Evolutionary conservation across 345 rosid species (phyloP).

Genomic region (Durio zibethinus): DNA sequence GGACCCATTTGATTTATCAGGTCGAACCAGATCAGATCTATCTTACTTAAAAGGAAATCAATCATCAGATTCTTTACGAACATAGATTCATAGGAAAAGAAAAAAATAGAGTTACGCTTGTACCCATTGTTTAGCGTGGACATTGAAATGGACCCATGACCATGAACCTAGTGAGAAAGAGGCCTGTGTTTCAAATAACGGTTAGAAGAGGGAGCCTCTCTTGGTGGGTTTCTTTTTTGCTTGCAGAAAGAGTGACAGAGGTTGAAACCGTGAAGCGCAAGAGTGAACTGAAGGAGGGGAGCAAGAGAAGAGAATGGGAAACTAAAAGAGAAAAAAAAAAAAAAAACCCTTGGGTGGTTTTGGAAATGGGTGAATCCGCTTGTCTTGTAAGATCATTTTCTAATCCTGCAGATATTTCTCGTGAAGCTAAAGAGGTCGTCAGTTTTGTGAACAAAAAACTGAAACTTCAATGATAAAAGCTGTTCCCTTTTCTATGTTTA

Average conservation of each 20-base stretch:
- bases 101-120: background rate
- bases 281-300: background rate
- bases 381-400: slow-evolving; percentile 78
- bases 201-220: background rate
- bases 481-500: background rate
- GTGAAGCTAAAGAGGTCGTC: slow-evolving; percentile 61
- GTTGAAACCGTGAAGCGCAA: background rate
- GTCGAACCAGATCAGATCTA: background rate
- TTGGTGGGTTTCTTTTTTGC: background rate
- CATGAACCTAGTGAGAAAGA: background rate
- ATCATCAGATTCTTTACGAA: background rate
- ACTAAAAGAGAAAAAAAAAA: background rate
- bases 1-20: background rate
- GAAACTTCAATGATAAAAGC: background rate
- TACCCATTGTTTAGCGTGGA: background rate
- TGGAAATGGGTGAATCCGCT: slow-evolving; percentile 54
- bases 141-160: slow-evolving; percentile 1
- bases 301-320: background rate
- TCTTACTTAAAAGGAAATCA: background rate
- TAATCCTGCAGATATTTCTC: slow-evolving; percentile 65
- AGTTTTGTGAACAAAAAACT: background rate
- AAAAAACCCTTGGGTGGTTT: slow-evolving; percentile 3
- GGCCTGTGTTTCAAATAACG: background rate
- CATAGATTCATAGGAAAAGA: background rate
- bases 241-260: background rate